Evolutionary conservation across 140 eudicot species (phyloP), one percentile per base, ranked within the genome.

Genomic region (Stevia rebaudiana): DNA sequence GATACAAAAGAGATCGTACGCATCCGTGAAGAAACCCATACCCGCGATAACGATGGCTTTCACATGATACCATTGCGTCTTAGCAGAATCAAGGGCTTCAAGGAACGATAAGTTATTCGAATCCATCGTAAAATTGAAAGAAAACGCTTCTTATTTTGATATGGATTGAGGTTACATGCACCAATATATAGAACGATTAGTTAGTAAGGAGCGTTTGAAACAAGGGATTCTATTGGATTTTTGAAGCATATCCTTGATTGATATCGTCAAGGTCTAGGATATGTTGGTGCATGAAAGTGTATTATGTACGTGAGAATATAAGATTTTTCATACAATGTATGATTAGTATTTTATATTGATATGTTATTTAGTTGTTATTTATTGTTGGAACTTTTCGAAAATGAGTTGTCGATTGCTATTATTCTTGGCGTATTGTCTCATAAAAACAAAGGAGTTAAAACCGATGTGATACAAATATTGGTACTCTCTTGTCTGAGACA

Each of bases 11-110:
- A 85, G 88, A 23, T 85, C 94, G 44, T 85, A 82, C 0, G 94
- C 94, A 11, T 85, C 94, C 0, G 94, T 85, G 71, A 85, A 85
- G 67, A 85, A 85, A 0, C 94, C 94, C 94, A 85, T 85, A 0
- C 94, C 94, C 1, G 85, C 88, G 2, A 85, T 79, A 24, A 81
- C 76, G 3, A 81, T 81, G 19, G 94, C 85, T 25, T 74, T 76
- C 11, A 57, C 75, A 53, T 85, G 94, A 71, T 81, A 85, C 94
- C 88, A 81, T 58, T 82, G 94, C 1, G 94, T 85, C 8, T 64
- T 59, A 21, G 94, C 94, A 0, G 71, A 62, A 57, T 85, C 94
- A 1, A 85, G 88, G 4, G 88, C 94, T 22, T 71, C 76, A 37
- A 82, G 88, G 22, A 81, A 80, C 0, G 82, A 71, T 18, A 84